Conservation (phyloP, 2,329 filamentous ascomycete species). For the Alternaria hordeiaustralica region DNA sequence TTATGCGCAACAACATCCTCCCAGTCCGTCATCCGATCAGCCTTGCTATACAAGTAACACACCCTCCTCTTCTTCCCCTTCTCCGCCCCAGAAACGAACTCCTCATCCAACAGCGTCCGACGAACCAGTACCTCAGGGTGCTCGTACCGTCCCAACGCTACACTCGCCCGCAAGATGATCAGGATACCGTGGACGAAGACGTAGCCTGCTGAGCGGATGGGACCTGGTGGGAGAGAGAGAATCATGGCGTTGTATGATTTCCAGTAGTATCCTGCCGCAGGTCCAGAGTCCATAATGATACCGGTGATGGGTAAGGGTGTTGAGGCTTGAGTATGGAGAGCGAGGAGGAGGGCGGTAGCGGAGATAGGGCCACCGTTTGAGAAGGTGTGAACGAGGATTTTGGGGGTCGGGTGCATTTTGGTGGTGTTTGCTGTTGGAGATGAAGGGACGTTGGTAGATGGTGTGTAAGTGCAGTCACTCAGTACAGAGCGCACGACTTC, state of each 20-base stretch:
- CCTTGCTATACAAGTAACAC: conserved; percentile 66
- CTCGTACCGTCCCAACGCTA: conserved; percentile 8
- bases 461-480: conserved; percentile 1
- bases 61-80: conserved; percentile 39
- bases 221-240: conserved; percentile 3
- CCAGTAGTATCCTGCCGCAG: conserved; percentile 7
- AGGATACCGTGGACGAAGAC: conserved; percentile 3
- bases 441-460: not conserved
- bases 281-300: conserved; percentile 11
- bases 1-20: conserved; percentile 60
- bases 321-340: not conserved
- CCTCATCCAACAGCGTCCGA: conserved; percentile 7
- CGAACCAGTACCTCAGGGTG: conserved; percentile 6
- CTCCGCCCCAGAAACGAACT: not conserved
- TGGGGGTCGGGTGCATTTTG: not conserved
- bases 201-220: not conserved
- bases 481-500: conserved; percentile 5
- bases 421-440: not conserved
- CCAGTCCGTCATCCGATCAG: conserved; percentile 60
- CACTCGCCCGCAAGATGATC: not conserved
- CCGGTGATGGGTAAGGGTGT: conserved; percentile 14
- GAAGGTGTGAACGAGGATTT: conserved; percentile 19
- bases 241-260: conserved; percentile 26
- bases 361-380: conserved; percentile 23
- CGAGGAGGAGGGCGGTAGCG: conserved; percentile 7